These are phyloP conservation scores for Leccinum boreale DNA, from an alignment of 768 basidiomycete species.

Conservation along the genomic window DNA sequence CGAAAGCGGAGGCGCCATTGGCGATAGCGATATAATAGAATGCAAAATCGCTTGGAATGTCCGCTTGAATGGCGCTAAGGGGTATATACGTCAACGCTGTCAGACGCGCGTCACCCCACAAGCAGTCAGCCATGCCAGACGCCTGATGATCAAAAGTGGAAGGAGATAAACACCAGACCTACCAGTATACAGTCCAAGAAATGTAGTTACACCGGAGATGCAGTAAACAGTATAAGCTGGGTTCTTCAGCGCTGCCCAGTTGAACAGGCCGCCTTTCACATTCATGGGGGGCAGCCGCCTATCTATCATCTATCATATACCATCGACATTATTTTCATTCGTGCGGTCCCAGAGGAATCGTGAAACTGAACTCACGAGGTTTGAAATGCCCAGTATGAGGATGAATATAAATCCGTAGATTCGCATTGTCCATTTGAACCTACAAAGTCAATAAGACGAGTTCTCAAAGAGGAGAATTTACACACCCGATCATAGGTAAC, in stretches of 20 bases:
- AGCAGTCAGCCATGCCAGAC: background rate
- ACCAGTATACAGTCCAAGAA: slow-evolving; percentile 72
- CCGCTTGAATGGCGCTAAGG: slow-evolving; percentile 49
- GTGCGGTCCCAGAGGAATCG: background rate
- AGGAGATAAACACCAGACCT: slow-evolving; percentile 11
- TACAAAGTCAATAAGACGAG: slow-evolving; percentile 20
- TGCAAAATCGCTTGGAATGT: slow-evolving; percentile 47
- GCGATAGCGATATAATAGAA: slow-evolving; percentile 68
- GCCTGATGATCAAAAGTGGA: background rate
- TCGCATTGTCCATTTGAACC: slow-evolving; percentile 77
- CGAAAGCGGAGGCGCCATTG: slow-evolving; percentile 63
- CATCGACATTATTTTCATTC: background rate
- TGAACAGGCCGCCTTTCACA: slow-evolving; percentile 58
- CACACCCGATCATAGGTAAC: slow-evolving; percentile 54
- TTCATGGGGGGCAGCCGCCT: slow-evolving; percentile 55
- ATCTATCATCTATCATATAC: slow-evolving; percentile 26
- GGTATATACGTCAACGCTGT: slow-evolving; percentile 68
- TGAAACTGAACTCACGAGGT: slow-evolving; percentile 39
- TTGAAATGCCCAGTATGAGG: slow-evolving; percentile 49
- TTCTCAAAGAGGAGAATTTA: background rate
- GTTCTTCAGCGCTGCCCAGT: slow-evolving; percentile 47
- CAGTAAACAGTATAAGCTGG: slow-evolving; percentile 55
- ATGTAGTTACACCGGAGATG: slow-evolving; percentile 51
- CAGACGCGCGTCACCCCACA: background rate
- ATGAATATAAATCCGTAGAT: slow-evolving; percentile 65